Evolutionary conservation across 1,284 basidiomycete genomes (phyloP).

Genomic region (Blastosporella zonata): DNA sequence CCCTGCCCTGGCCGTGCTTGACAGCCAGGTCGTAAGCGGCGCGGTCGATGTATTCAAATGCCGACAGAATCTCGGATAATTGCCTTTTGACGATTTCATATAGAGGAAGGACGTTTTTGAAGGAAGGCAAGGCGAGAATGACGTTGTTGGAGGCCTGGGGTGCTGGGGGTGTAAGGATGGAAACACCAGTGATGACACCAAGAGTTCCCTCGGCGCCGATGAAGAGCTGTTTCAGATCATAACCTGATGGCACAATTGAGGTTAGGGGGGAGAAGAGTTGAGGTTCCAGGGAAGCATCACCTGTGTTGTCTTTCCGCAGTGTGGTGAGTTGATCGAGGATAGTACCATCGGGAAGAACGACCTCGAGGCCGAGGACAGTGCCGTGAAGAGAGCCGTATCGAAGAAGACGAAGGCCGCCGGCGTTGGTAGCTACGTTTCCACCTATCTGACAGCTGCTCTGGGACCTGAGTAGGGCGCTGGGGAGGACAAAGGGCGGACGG

Average conservation of each 20-base stretch:
- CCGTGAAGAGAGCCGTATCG: constrained; percentile 97
- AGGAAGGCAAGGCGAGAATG: constrained; percentile 72
- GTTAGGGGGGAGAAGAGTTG: constrained; percentile 5
- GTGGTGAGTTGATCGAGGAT: constrained; percentile 82
- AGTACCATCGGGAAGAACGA: constrained; percentile 96
- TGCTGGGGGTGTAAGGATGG: constrained; percentile 91
- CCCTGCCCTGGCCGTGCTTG: constrained; percentile 69
- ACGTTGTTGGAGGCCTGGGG: constrained; percentile 82
- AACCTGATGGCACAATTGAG: constrained; percentile 54
- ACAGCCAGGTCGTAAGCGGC: constrained; percentile 85
- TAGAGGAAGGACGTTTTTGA: constrained; percentile 71
- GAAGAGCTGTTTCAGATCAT: constrained; percentile 98
- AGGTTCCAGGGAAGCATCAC: constrained; percentile 37
- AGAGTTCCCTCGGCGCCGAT: constrained; percentile 97
- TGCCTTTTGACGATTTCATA: constrained; percentile 69
- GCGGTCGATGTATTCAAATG: constrained; percentile 96
- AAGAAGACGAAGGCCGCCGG: constrained; percentile 90
- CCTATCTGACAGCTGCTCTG: constrained; percentile 88
- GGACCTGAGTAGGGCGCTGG: constrained; percentile 7
- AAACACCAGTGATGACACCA: constrained; percentile 93
- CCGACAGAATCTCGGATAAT: constrained; percentile 94
- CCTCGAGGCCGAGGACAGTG: constrained; percentile 94
- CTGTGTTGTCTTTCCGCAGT: constrained; percentile 97
- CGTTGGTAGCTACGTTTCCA: constrained; percentile 97
- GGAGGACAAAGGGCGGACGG: not conserved